phyloP scores from a whole-genome alignment of 225 moss, liverwort and hornwort species.

The Physcomitrium patens region DNA sequence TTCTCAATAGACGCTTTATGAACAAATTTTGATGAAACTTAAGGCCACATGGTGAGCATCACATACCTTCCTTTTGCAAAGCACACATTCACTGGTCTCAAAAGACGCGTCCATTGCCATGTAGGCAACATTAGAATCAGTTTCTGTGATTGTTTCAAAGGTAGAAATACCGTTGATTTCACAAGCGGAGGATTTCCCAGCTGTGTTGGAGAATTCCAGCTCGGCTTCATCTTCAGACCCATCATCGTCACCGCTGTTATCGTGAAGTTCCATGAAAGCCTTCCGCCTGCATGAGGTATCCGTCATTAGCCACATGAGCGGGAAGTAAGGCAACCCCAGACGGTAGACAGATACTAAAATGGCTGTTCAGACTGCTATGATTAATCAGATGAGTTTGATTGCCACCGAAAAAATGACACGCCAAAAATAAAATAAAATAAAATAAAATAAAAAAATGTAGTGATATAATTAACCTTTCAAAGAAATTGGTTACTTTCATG shows the following conservation, averaged over 20 bases:
- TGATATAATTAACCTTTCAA: not conserved
- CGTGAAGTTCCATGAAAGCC: conserved; percentile 67
- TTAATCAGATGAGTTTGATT: not conserved
- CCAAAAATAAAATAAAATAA: not conserved
- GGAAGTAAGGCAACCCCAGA: not conserved
- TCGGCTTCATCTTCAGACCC: conserved; percentile 35
- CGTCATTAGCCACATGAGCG: conserved; percentile 19
- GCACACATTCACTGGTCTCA: conserved; percentile 75
- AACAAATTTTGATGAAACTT: conserved; percentile 16
- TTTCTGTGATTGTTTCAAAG: conserved; percentile 16
- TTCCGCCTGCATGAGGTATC: conserved; percentile 58
- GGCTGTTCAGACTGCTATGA: not conserved
- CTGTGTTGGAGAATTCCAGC: conserved; percentile 29
- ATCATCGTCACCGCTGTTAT: conserved; percentile 49
- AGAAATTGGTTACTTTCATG: not conserved
- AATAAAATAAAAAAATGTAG: not conserved
- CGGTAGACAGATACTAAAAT: not conserved
- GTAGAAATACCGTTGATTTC: conserved; percentile 20
- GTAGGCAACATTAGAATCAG: conserved; percentile 33
- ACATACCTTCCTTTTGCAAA: conserved; percentile 82
- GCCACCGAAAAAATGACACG: not conserved
- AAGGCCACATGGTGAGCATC: not conserved
- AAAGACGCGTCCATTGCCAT: conserved; percentile 31
- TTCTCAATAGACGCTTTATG: not conserved
- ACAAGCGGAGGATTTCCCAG: conserved; percentile 22